phyloP scores from a whole-genome alignment of 306 rosid genomes.

The Gynostemma pentaphyllum region DNA sequence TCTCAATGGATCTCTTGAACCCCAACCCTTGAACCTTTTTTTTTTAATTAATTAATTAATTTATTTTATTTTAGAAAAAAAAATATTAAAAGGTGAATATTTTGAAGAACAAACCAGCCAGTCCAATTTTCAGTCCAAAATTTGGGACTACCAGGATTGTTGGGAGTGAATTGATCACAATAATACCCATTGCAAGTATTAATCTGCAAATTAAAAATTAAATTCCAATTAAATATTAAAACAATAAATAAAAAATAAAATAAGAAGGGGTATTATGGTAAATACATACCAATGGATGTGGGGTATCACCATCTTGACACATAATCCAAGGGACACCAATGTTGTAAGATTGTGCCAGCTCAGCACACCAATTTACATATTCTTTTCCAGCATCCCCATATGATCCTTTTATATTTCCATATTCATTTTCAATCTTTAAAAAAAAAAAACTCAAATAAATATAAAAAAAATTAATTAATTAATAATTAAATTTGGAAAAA shows the following conservation, averaged over 20 bases:
- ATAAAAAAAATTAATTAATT: not conserved
- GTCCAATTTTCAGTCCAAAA: slow-evolving; percentile 67
- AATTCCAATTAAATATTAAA: not conserved
- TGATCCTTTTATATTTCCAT: slow-evolving; percentile 28
- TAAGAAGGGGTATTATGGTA: not conserved
- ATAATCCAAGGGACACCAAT: slow-evolving; percentile 49
- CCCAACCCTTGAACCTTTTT: slow-evolving; percentile 44
- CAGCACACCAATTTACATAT: slow-evolving; percentile 43
- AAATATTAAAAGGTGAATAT: not conserved
- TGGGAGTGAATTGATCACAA: slow-evolving; percentile 36
- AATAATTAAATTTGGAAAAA: not conserved
- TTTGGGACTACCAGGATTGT: slow-evolving; percentile 32
- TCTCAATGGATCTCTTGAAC: slow-evolving; percentile 35
- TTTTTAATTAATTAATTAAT: not conserved
- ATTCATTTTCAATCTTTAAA: slow-evolving; percentile 39
- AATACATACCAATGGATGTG: slow-evolving; percentile 25
- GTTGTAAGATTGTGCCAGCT: slow-evolving; percentile 29
- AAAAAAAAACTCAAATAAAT: too few species aligned
- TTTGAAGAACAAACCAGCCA: slow-evolving; percentile 31
- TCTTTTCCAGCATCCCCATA: slow-evolving; percentile 45
- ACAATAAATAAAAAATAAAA: not conserved
- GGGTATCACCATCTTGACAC: slow-evolving; percentile 42
- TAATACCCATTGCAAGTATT: slow-evolving; percentile 51
- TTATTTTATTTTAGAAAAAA: not conserved
- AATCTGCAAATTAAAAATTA: slow-evolving; percentile 10